phyloP scores from a whole-genome alignment of 176 grass and related monocot species.

The Typha latifolia region DNA sequence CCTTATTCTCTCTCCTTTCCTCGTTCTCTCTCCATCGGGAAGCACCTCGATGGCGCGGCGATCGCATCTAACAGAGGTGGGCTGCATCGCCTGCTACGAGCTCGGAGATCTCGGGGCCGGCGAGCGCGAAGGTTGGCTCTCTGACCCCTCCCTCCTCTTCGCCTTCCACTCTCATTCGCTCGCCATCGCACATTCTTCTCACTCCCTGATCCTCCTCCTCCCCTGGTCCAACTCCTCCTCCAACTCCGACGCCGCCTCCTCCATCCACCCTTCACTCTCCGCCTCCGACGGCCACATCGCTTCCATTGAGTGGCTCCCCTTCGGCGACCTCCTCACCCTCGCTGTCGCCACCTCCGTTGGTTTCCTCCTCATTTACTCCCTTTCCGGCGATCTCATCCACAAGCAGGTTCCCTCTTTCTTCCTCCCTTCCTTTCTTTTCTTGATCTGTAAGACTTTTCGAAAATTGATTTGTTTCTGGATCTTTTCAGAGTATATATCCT shows the following conservation, averaged over 20 bases:
- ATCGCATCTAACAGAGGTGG: constrained; percentile 65
- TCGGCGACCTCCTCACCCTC: constrained; percentile 22
- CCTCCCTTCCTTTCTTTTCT: background rate
- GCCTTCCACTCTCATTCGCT: constrained; percentile 47
- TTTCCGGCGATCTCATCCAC: constrained; percentile 60
- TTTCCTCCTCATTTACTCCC: constrained; percentile 62
- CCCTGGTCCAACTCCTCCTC: constrained; percentile 1
- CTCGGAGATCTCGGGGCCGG: constrained; percentile 49
- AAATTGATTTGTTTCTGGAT: background rate
- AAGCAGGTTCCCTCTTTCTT: constrained; percentile 41
- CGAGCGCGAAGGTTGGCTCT: constrained; percentile 74
- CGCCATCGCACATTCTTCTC: constrained; percentile 39
- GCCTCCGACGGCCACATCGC: constrained; percentile 52
- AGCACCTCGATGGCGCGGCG: constrained; percentile 44
- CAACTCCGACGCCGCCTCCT: constrained; percentile 5
- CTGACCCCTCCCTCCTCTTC: constrained; percentile 52
- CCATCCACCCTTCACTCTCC: constrained; percentile 34
- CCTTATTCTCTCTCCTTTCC: background rate
- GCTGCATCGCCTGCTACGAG: constrained; percentile 40
- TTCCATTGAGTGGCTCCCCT: constrained; percentile 64
- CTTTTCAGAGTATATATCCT: constrained; percentile 58
- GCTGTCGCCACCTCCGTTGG: constrained; percentile 55
- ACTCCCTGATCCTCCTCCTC: constrained; percentile 34
- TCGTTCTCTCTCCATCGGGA: background rate
- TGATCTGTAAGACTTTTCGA: background rate